Conservation (phyloP, 106 monocot species). For the Dioscorea alata region DNA sequence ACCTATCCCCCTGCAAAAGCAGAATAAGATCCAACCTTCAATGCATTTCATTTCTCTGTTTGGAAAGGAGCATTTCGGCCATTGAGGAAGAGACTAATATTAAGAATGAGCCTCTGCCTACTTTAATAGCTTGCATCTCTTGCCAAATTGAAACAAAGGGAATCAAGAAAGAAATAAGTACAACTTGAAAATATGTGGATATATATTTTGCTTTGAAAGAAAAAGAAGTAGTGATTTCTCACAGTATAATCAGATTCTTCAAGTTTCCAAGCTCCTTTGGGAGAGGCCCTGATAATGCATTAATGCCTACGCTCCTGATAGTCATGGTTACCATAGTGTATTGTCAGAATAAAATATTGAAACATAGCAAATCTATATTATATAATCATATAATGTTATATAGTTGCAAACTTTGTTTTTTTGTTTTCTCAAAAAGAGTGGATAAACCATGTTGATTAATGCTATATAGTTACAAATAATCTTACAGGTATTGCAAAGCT, state of each 20-base stretch:
- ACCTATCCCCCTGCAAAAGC: constrained; percentile 21
- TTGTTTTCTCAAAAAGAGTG: no score
- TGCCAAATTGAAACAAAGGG: not conserved
- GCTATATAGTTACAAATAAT: not conserved
- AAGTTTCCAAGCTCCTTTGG: constrained; percentile 28
- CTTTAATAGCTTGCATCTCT: not conserved
- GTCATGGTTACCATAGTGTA: not conserved
- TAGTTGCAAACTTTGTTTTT: no score
- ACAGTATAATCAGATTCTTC: constrained; percentile 17
- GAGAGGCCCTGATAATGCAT: constrained; percentile 24
- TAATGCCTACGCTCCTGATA: constrained; percentile 19
- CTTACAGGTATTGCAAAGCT: constrained; percentile 28
- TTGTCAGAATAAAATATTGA: not conserved
- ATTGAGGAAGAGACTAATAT: not conserved
- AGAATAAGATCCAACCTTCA: not conserved
- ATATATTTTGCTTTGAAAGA: not conserved
- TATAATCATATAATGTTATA: constrained; percentile 2
- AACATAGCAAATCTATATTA: not conserved
- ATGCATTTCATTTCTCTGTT: no score
- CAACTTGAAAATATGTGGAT: not conserved
- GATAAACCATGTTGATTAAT: no score
- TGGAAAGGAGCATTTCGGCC: not conserved
- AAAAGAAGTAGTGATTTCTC: constrained; percentile 3
- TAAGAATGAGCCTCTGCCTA: not conserved
- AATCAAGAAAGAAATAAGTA: not conserved